These are phyloP conservation scores for Sparassis latifolia DNA, from an alignment of 1,284 basidiomycete genomes.

Conservation along the genomic window DNA sequence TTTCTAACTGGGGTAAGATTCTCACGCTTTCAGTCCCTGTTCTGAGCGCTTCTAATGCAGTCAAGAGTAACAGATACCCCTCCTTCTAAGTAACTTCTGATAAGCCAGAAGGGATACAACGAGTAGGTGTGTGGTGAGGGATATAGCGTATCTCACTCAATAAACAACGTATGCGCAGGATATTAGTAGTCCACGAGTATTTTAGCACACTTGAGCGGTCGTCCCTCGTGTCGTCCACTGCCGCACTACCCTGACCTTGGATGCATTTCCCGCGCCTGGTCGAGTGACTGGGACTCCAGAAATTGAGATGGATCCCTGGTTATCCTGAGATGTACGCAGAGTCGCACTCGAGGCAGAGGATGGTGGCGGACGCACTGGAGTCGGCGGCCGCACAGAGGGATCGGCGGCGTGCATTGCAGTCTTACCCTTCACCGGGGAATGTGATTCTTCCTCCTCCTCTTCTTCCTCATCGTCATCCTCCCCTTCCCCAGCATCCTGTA, in stretches of 20 bases:
- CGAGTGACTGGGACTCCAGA: constrained; percentile 7
- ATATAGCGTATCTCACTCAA: no score
- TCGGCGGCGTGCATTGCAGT: constrained; percentile 27
- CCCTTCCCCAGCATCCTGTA: constrained; percentile 52
- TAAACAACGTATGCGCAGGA: no score
- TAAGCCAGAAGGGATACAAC: no score
- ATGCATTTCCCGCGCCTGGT: constrained; percentile 13
- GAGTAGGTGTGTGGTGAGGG: no score
- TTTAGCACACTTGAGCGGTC: constrained; percentile 15
- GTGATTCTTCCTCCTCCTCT: constrained; percentile 41
- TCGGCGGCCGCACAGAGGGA: constrained; percentile 24
- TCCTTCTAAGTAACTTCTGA: no score
- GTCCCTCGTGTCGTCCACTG: constrained; percentile 32
- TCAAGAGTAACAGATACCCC: no score
- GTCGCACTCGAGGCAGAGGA: constrained; percentile 23
- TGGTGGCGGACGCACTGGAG: constrained; percentile 26
- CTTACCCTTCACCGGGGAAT: constrained; percentile 20
- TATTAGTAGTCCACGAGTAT: no score
- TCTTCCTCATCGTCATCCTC: constrained; percentile 58
- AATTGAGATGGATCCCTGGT: constrained; percentile 5
- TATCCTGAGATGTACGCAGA: constrained; percentile 24
- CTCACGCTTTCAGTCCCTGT: constrained; percentile 16
- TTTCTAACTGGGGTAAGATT: constrained; percentile 15
- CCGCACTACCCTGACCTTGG: constrained; percentile 44
- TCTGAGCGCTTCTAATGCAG: no score